Evolutionary conservation across 2,329 filamentous ascomycete species (phyloP), one percentile per base, ranked within the genome.

Genomic region (Penicillium sp.): DNA sequence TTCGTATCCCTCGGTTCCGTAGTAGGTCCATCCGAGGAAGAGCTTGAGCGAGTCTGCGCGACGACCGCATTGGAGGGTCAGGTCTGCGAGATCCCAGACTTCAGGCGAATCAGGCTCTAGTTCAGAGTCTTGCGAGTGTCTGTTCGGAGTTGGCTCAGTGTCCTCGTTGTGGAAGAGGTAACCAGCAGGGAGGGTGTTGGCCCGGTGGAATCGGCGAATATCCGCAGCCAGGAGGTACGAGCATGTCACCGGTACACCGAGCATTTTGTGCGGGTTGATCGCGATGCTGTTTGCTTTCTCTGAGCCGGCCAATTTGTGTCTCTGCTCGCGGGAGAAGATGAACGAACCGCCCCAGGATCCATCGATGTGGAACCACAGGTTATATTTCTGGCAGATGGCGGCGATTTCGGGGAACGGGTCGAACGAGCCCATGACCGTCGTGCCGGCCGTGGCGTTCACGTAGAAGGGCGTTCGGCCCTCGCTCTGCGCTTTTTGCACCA

Each of bases 251-350:
- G 95, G 94, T 2, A 92, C 90, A 59, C 91, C 91, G 72, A 98
- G 85, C 95, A 98, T 98, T 79, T 98, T 98, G 79, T 99, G 95
- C 58, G 95, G 93, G 76, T 96, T 98, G 56, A 96, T 85, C 1
- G 92, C 91, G 41, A 98, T 81, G 14, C 88, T 91, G 76, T 97
- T 85, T 10, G 93, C 95, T 42, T 89, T 82, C 47, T 92, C 83
- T 2, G 84, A 81, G 14, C 94, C 94, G 1, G 79, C 75, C 10
- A 98, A 79, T 71, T 92, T 90, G 55, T 78, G 68, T 48, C 79
- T 80, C 45, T 90, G 88, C 58, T 78, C 78, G n/a, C 82, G 69
- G 0, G 87, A 90, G 78, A 98, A 97, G 64, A 91, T 83, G 60
- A 90, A 91, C 0, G 88, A 84, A 0, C 92, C 94, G 65, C 95